Evolutionary conservation across 1,284 basidiomycete species (phyloP).

Genomic region (Peniophora sp.): DNA sequence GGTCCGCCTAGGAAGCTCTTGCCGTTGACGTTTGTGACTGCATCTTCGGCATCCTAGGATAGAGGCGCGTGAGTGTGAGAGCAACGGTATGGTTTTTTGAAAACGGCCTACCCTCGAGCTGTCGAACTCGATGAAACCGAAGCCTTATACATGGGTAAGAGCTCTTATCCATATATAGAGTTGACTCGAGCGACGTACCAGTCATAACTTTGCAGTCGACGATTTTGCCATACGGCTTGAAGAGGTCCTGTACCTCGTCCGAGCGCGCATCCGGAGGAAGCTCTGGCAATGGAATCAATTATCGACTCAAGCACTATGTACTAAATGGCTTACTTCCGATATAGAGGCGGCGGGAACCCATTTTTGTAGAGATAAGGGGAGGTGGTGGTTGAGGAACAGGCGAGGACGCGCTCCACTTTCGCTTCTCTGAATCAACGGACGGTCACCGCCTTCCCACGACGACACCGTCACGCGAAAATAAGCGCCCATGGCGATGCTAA

Average conservation of each 20-base stretch:
- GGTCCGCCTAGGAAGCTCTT: conserved; percentile 75
- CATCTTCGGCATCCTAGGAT: conserved; percentile 84
- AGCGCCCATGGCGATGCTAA: too few relatives aligned
- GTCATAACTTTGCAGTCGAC: conserved; percentile 93
- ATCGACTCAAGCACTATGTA: conserved; percentile 4
- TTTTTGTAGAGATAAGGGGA: conserved; percentile 38
- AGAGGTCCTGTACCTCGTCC: conserved; percentile 78
- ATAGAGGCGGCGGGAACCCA: conserved; percentile 66
- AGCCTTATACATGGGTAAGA: conserved; percentile 41
- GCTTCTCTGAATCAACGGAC: background rate
- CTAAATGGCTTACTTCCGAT: conserved; percentile 58
- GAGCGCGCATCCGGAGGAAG: conserved; percentile 72
- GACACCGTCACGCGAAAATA: background rate
- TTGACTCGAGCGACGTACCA: conserved; percentile 36
- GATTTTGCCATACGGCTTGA: conserved; percentile 80
- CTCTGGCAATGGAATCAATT: conserved; percentile 31
- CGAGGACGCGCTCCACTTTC: conserved; percentile 6
- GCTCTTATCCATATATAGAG: background rate
- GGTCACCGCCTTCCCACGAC: conserved; percentile 4
- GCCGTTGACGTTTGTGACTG: conserved; percentile 78
- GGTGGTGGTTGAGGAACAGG: conserved; percentile 24
- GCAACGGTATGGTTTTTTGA: background rate
- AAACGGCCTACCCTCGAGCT: conserved; percentile 52
- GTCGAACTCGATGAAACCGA: conserved; percentile 94
- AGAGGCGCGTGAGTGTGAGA: conserved; percentile 1